These are phyloP conservation scores for Xylaria sp. DNA, from an alignment of 2,329 filamentous ascomycete genomes.

Conservation along the genomic window DNA sequence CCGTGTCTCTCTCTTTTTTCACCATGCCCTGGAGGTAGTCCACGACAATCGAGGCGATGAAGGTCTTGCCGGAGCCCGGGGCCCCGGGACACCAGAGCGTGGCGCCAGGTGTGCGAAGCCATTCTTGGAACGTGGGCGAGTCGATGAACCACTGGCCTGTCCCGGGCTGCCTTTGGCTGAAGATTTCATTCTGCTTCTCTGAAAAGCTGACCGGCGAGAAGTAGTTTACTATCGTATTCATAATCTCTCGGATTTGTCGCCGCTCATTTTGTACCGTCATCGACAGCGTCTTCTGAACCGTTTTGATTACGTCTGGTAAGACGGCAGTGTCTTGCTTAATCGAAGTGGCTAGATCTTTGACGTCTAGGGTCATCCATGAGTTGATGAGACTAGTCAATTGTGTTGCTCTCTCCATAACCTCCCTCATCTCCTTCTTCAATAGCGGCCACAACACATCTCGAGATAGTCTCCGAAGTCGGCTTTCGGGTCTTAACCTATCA, in stretches of 20 bases:
- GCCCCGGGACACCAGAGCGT: conserved; percentile 26
- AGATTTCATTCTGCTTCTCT: conserved; percentile 26
- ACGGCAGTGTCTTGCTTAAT: conserved; percentile 22
- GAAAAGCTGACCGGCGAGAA: conserved; percentile 22
- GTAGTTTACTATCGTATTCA: conserved; percentile 24
- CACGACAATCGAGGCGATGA: conserved; percentile 24
- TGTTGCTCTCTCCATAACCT: conserved; percentile 16
- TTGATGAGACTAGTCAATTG: conserved; percentile 12
- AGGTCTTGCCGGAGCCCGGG: conserved; percentile 25
- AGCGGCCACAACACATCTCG: conserved; percentile 24
- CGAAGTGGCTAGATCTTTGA: conserved; percentile 16
- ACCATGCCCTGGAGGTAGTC: conserved; percentile 20
- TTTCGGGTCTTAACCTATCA: conserved; percentile 1
- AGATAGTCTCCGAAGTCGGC: conserved; percentile 16
- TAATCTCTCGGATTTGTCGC: conserved; percentile 17
- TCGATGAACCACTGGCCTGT: conserved; percentile 23
- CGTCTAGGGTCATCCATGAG: conserved; percentile 17
- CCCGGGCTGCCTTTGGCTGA: conserved; percentile 16
- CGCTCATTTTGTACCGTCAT: conserved; percentile 25
- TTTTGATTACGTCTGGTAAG: conserved; percentile 15
- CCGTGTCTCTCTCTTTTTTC: conserved; percentile 21
- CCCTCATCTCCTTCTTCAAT: conserved; percentile 23
- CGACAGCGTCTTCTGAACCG: conserved; percentile 23
- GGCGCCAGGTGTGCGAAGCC: conserved; percentile 8
- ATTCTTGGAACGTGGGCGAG: conserved; percentile 19